Conservation (phyloP, 2,329 filamentous ascomycete genomes). For the Didymella exigua region DNA sequence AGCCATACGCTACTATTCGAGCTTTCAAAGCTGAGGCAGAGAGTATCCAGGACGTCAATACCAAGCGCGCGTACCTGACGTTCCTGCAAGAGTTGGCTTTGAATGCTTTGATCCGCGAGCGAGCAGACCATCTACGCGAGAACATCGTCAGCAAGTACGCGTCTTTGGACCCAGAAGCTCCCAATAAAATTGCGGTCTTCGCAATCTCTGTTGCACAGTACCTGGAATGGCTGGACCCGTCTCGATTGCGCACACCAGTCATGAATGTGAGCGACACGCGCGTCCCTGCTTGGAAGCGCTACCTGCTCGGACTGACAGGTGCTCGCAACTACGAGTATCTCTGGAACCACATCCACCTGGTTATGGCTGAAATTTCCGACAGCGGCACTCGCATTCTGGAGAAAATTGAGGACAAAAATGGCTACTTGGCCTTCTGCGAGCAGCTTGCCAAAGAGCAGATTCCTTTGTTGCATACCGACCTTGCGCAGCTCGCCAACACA, state of each 20-base stretch:
- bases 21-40: background rate
- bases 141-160: slow-evolving; percentile 7
- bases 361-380: slow-evolving; percentile 12
- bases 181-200: slow-evolving; percentile 6
- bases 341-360: slow-evolving; percentile 13
- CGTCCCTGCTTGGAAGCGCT: slow-evolving; percentile 11
- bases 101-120: slow-evolving; percentile 13
- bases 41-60: background rate
- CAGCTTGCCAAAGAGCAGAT: slow-evolving; percentile 6
- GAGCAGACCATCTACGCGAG: slow-evolving; percentile 3
- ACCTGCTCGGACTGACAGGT: slow-evolving; percentile 8
- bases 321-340: slow-evolving; percentile 10
- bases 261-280: slow-evolving; percentile 8
- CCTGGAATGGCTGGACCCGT: slow-evolving; percentile 8
- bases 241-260: slow-evolving; percentile 8
- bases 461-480: background rate
- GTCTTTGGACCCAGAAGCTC: slow-evolving; percentile 1
- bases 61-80: slow-evolving; percentile 2
- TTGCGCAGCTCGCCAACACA: slow-evolving; percentile 3
- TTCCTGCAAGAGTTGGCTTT: slow-evolving; percentile 9
- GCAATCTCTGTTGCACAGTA: slow-evolving; percentile 12
- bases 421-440: slow-evolving; percentile 12
- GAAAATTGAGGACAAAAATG: slow-evolving; percentile 4
- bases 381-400: slow-evolving; percentile 8
- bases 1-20: slow-evolving; percentile 8